Conservation (phyloP, 768 basidiomycete genomes). For the Lactarius evosmus region DNA sequence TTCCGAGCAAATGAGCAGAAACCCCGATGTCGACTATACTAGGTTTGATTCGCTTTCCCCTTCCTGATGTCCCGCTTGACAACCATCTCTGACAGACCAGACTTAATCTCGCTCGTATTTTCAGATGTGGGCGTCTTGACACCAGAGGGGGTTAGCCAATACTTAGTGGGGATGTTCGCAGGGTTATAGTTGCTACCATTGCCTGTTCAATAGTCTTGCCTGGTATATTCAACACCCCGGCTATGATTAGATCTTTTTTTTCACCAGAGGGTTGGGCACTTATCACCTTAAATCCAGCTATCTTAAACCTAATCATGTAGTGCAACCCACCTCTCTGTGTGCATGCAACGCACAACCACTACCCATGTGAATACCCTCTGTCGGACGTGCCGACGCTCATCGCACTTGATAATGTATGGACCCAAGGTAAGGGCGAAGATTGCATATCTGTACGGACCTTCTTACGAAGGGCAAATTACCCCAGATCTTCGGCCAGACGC, state of each 20-base stretch:
- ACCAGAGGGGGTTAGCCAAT: conserved; percentile 91
- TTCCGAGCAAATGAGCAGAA: conserved; percentile 74
- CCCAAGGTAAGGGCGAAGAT: conserved; percentile 15
- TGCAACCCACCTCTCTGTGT: background rate
- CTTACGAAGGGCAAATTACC: background rate
- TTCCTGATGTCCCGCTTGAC: conserved; percentile 15
- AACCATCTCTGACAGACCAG: conserved; percentile 53
- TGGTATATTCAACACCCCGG: background rate
- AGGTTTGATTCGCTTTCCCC: conserved; percentile 46
- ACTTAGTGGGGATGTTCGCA: conserved; percentile 92
- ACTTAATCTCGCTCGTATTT: conserved; percentile 90
- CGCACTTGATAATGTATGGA: conserved; percentile 20
- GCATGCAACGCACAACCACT: conserved; percentile 1
- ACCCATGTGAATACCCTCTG: conserved; percentile 1
- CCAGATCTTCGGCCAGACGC: conserved; percentile 16
- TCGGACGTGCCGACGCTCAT: background rate
- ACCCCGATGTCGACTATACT: conserved; percentile 93
- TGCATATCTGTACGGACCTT: conserved; percentile 20
- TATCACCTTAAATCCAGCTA: conserved; percentile 5
- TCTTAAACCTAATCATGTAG: conserved; percentile 5
- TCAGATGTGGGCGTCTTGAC: conserved; percentile 92
- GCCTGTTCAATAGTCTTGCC: background rate
- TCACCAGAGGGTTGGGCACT: background rate
- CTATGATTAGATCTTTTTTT: background rate
- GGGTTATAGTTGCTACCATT: conserved; percentile 41